Evolutionary conservation across 2,329 filamentous ascomycete genomes (phyloP).

Genomic region (Macrophomina tecta): DNA sequence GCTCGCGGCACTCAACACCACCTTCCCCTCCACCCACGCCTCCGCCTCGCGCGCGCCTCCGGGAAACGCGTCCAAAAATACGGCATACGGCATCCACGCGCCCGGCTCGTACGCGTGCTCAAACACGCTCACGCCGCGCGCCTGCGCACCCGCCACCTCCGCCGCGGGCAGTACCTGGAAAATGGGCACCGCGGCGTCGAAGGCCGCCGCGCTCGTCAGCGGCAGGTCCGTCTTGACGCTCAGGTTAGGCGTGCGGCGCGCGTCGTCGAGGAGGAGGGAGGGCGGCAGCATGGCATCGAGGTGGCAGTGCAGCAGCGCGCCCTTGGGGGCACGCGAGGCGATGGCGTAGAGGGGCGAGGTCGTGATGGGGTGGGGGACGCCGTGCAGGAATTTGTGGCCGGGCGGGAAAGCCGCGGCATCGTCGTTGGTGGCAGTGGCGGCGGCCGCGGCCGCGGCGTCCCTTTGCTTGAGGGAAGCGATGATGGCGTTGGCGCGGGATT

Average conservation of each 20-base stretch:
- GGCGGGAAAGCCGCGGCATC: not conserved
- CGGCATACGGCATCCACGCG: slow-evolving; percentile 16
- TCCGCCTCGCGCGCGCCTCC: slow-evolving; percentile 35
- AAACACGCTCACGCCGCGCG: not conserved
- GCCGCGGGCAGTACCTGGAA: slow-evolving; percentile 5
- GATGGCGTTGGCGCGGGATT: slow-evolving; percentile 3
- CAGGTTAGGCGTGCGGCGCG: not conserved
- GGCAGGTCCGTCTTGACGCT: slow-evolving; percentile 1
- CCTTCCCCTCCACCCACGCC: slow-evolving; percentile 66
- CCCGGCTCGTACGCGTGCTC: not conserved
- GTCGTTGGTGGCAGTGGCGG: not conserved
- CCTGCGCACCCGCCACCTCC: not conserved
- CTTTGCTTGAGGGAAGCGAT: not conserved
- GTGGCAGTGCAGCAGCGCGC: slow-evolving; percentile 19
- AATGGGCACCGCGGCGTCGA: slow-evolving; percentile 1
- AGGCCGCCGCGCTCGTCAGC: not conserved
- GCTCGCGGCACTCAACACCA: slow-evolving; percentile 67
- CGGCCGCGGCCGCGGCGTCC: not conserved
- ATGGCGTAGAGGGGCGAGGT: not conserved
- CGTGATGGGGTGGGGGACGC: slow-evolving; percentile 3
- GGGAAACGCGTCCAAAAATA: not conserved
- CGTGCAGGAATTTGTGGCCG: slow-evolving; percentile 16
- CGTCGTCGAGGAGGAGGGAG: slow-evolving; percentile 5
- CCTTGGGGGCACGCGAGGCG: not conserved
- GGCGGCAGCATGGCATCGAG: slow-evolving; percentile 21